Evolutionary conservation across 2,329 filamentous ascomycete genomes (phyloP).

Genomic region (Byssochlamys sp.): DNA sequence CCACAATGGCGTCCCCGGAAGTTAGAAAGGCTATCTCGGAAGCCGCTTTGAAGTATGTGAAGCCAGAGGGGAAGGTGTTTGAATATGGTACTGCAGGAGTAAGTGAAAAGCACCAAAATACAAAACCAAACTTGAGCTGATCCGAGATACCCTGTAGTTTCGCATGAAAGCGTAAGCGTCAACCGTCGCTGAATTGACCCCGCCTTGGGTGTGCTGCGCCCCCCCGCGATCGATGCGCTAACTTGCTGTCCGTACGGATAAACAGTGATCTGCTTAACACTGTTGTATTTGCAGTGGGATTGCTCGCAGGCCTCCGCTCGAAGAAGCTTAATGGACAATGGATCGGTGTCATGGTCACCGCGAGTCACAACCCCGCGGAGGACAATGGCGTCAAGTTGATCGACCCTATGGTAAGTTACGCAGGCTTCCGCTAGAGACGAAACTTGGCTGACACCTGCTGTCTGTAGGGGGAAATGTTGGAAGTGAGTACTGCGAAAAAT

Average conservation of each 20-base stretch:
- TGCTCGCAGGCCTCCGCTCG: slow-evolving; percentile 78
- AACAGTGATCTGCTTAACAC: slow-evolving; percentile 70
- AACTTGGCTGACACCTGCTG: slow-evolving; percentile 10
- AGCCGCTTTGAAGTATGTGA: slow-evolving; percentile 40
- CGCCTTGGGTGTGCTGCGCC: slow-evolving; percentile 17
- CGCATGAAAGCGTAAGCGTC: slow-evolving; percentile 57
- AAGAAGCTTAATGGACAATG: slow-evolving; percentile 81
- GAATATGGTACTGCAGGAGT: slow-evolving; percentile 54
- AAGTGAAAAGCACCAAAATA: slow-evolving; percentile 23
- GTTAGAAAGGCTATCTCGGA: slow-evolving; percentile 37
- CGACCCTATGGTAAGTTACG: slow-evolving; percentile 63
- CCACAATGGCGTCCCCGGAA: slow-evolving; percentile 34
- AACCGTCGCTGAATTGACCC: slow-evolving; percentile 16
- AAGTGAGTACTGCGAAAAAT: slow-evolving; percentile 44
- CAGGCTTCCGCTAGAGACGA: background rate
- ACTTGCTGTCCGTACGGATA: slow-evolving; percentile 21
- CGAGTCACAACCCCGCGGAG: slow-evolving; percentile 79
- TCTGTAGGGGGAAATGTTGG: slow-evolving; percentile 77
- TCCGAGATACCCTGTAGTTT: slow-evolving; percentile 39
- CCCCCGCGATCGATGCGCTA: slow-evolving; percentile 24
- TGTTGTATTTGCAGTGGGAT: slow-evolving; percentile 82
- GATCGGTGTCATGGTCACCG: slow-evolving; percentile 94
- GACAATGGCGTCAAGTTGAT: slow-evolving; percentile 95
- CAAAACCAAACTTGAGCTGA: slow-evolving; percentile 7
- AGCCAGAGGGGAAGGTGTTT: slow-evolving; percentile 43